These are phyloP conservation scores for Beauveria asiatica DNA, from an alignment of 2,329 filamentous ascomycete genomes.

Conservation along the genomic window DNA sequence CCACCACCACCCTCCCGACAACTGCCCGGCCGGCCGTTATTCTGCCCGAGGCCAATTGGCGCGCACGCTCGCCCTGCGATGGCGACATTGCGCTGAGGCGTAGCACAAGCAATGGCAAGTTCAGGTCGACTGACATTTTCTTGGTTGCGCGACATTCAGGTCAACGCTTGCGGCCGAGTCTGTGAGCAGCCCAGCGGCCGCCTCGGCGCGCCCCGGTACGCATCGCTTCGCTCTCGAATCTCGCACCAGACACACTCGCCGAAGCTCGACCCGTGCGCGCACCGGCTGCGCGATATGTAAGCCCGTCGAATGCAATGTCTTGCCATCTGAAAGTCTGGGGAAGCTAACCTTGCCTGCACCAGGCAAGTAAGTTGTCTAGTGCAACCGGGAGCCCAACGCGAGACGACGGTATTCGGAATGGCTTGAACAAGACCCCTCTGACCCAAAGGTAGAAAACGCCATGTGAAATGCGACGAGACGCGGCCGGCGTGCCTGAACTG, in stretches of 20 bases:
- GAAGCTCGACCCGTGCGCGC: slow-evolving; percentile 29
- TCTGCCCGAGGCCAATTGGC: neutral
- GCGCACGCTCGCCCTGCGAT: no score
- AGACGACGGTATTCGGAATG: neutral
- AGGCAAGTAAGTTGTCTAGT: slow-evolving; percentile 15
- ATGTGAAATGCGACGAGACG: slow-evolving; percentile 35
- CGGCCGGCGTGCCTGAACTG: slow-evolving; percentile 33
- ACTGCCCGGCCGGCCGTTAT: neutral
- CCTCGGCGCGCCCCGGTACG: slow-evolving; percentile 20
- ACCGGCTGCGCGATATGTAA: slow-evolving; percentile 31
- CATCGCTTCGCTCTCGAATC: slow-evolving; percentile 31
- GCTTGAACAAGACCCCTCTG: neutral
- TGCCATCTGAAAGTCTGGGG: neutral
- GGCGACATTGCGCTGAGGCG: neutral
- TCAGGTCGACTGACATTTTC: neutral
- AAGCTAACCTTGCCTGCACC: neutral
- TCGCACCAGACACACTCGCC: slow-evolving; percentile 28
- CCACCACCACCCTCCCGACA: neutral
- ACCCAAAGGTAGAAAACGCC: slow-evolving; percentile 25
- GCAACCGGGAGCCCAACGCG: no score
- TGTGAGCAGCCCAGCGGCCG: neutral
- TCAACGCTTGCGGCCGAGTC: neutral
- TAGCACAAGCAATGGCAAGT: neutral
- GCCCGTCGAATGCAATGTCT: neutral
- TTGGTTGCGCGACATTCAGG: neutral